A percentile compares a stretch with the other conserved stretches of the same genome.
Conservation (phyloP, 495 filamentous ascomycete genomes). For the Tuber brumale region DNA sequence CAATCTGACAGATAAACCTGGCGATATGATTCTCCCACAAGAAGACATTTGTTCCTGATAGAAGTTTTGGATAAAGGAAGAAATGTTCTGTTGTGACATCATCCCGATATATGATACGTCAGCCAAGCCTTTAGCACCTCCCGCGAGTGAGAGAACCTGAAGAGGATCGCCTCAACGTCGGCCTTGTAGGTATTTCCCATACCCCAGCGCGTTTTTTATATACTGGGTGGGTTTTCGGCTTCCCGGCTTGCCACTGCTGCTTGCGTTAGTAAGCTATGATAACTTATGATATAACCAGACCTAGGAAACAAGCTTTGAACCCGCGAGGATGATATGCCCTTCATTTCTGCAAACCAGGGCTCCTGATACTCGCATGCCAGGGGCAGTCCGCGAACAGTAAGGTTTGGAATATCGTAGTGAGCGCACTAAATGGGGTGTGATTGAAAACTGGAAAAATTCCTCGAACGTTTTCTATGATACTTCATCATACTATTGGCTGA, state of each 20-base stretch:
- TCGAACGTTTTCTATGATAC: too few relatives aligned
- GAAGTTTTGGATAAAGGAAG: background rate
- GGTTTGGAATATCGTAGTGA: too few relatives aligned
- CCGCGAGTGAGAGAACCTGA: background rate
- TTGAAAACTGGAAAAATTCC: too few relatives aligned
- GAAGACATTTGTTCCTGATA: background rate
- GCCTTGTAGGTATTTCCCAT: background rate
- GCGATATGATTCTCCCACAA: background rate
- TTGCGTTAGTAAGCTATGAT: background rate
- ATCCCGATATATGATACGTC: conserved; percentile 14
- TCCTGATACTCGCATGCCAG: too few relatives aligned
- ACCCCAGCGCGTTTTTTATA: background rate
- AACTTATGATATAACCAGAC: background rate
- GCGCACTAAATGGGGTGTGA: too few relatives aligned
- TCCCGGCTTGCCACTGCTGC: background rate
- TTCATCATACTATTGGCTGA: too few relatives aligned
- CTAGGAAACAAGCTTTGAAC: background rate
- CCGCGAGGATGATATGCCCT: background rate
- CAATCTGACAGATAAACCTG: background rate
- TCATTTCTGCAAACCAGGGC: background rate
- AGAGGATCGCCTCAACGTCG: background rate
- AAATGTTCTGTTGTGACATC: conserved; percentile 26
- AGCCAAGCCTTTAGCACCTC: conserved; percentile 22
- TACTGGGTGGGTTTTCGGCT: background rate
- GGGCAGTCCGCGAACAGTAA: too few relatives aligned